These are phyloP conservation scores for Clausena lansium DNA, from an alignment of 345 rosid genomes.

Conservation along the genomic window DNA sequence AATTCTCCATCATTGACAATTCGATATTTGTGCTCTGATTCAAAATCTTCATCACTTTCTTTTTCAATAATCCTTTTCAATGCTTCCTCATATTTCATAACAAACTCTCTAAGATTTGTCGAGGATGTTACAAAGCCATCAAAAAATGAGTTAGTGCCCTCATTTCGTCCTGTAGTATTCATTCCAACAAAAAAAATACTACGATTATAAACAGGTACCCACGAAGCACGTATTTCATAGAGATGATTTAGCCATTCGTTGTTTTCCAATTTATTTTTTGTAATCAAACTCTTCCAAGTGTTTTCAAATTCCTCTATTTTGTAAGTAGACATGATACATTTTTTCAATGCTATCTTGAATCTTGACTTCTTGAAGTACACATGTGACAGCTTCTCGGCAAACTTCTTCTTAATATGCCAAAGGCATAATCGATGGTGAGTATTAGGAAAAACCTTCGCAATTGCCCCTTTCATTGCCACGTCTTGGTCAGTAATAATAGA, in stretches of 20 bases:
- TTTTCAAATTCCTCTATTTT: neutral
- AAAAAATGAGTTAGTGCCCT: neutral
- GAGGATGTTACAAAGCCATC: neutral
- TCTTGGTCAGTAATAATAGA: too few relatives aligned
- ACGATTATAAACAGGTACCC: neutral
- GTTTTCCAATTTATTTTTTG: neutral
- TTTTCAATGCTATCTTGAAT: neutral
- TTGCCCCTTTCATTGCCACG: too few relatives aligned
- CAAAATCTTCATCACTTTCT: neutral
- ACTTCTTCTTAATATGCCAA: neutral
- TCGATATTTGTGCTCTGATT: neutral
- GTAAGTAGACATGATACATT: neutral
- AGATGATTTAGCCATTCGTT: neutral
- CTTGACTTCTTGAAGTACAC: neutral
- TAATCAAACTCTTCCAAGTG: neutral
- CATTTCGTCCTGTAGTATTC: neutral
- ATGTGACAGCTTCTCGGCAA: neutral
- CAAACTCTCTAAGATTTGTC: neutral
- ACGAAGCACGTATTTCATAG: neutral
- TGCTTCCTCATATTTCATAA: neutral
- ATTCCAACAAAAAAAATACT: neutral
- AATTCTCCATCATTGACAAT: neutral
- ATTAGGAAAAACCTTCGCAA: too few relatives aligned
- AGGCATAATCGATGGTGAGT: too few relatives aligned
- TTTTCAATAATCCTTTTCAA: neutral